Evolutionary conservation across 2,329 filamentous ascomycete species (phyloP).

Genomic region (Colletotrichum tropicicola): DNA sequence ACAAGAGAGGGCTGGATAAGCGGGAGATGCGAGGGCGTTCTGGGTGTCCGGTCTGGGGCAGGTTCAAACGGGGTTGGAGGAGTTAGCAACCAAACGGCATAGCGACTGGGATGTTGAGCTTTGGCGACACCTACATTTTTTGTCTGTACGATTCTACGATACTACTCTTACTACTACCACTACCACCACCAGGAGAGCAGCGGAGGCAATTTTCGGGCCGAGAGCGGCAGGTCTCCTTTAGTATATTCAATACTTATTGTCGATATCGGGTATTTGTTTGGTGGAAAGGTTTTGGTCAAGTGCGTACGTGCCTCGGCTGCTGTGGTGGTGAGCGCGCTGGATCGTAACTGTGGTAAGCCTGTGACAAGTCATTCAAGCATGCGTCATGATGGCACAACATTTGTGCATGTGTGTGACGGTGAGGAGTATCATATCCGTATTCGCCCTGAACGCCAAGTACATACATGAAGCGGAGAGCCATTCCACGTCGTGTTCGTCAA

Average conservation of each 20-base stretch:
- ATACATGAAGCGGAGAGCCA: conserved; percentile 22
- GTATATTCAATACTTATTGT: conserved; percentile 26
- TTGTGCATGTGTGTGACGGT: not conserved
- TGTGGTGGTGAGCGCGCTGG: not conserved
- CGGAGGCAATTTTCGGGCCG: not conserved
- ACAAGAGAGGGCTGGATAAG: conserved; percentile 20
- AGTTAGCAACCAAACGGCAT: conserved; percentile 32
- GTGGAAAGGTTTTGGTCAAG: no score
- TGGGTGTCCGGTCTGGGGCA: conserved; percentile 24
- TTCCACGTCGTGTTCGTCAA: conserved; percentile 19
- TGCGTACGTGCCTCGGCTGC: not conserved
- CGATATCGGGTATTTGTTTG: not conserved
- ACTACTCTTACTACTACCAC: conserved; percentile 9
- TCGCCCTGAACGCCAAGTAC: conserved; percentile 27
- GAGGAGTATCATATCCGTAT: conserved; percentile 25
- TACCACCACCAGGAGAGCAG: not conserved
- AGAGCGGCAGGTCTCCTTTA: conserved; percentile 10
- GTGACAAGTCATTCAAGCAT: conserved; percentile 10
- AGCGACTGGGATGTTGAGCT: conserved; percentile 29
- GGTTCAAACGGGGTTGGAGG: conserved; percentile 21
- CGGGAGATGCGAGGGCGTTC: conserved; percentile 26
- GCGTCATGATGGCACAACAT: not conserved
- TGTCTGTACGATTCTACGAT: conserved; percentile 23
- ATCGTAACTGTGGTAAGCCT: no score
- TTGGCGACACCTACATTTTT: conserved; percentile 29